Evolutionary conservation across 768 basidiomycete species (phyloP).

Genomic region (Tylopilus subfusipes): DNA sequence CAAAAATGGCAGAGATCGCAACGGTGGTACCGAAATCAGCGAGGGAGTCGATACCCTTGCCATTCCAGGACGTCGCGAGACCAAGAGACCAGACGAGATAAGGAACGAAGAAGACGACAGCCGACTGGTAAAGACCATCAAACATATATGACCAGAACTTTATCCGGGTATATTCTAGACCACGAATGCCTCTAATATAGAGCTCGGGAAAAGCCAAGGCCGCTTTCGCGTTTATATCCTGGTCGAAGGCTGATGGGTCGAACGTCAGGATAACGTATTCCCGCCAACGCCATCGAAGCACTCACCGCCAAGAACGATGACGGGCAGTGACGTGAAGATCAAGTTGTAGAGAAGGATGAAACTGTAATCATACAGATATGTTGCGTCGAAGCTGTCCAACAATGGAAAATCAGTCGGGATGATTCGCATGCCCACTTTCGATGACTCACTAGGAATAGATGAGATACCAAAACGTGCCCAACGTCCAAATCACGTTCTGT

Average conservation of each 20-base stretch:
- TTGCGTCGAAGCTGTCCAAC: conserved; percentile 76
- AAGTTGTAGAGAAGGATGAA: conserved; percentile 91
- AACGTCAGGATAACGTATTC: conserved; percentile 5
- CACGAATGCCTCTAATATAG: conserved; percentile 92
- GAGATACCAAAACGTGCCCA: conserved; percentile 92
- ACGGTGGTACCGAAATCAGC: conserved; percentile 92
- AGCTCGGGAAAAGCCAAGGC: conserved; percentile 92
- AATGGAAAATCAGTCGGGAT: conserved; percentile 13
- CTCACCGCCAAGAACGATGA: conserved; percentile 84
- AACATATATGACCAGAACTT: conserved; percentile 96
- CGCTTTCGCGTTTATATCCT: conserved; percentile 88
- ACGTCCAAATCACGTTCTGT: conserved; percentile 89
- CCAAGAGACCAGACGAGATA: conserved; percentile 70
- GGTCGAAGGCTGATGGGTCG: conserved; percentile 68
- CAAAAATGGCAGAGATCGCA: conserved; percentile 79
- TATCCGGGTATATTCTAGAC: conserved; percentile 84
- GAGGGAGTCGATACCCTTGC: conserved; percentile 72
- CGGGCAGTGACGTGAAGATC: conserved; percentile 90
- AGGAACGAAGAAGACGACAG: conserved; percentile 82
- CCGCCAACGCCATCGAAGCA: not conserved
- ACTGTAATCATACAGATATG: conserved; percentile 93
- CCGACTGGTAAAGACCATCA: conserved; percentile 93
- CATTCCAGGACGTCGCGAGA: conserved; percentile 68
- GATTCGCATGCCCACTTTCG: not conserved
- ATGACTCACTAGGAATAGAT: conserved; percentile 73